phyloP scores from a whole-genome alignment of 805 yeast species.

The Dipodascopsis tothii region DNA sequence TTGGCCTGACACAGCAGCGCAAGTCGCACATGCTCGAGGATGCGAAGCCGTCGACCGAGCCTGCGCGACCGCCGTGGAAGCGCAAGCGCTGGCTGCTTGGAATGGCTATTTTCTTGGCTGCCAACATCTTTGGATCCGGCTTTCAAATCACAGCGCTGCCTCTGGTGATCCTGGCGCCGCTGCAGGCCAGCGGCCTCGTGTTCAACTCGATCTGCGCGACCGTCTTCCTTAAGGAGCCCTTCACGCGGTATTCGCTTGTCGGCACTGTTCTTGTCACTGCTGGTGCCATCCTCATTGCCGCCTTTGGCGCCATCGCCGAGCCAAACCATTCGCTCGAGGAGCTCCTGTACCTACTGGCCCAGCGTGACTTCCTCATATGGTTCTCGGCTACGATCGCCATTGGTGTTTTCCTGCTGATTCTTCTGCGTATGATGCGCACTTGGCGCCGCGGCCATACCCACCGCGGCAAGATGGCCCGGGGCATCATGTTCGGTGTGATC shows the following conservation, averaged over 20 bases:
- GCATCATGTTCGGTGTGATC: constrained; percentile 56
- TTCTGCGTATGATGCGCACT: constrained; percentile 21
- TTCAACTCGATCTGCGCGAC: constrained; percentile 73
- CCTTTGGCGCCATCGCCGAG: constrained; percentile 54
- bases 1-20: constrained; percentile 76
- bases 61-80: constrained; percentile 34
- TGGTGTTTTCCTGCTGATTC: constrained; percentile 9
- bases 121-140: constrained; percentile 73
- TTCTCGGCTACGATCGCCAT: constrained; percentile 32
- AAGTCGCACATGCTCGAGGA: constrained; percentile 57
- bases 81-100: constrained; percentile 66
- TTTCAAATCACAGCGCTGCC: constrained; percentile 82
- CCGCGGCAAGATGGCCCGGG: constrained; percentile 39
- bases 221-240: constrained; percentile 57
- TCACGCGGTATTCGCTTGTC: constrained; percentile 46
- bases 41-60: constrained; percentile 26
- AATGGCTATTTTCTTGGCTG: constrained; percentile 55
- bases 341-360: constrained; percentile 38
- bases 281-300: constrained; percentile 75
- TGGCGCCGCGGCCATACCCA: constrained; percentile 22
- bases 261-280: constrained; percentile 64
- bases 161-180: constrained; percentile 66
- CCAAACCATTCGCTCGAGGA: constrained; percentile 47
- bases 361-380: constrained; percentile 54
- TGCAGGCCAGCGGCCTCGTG: constrained; percentile 76